A percentile compares a stretch with the other conserved stretches of the same genome.
Conservation (phyloP, 352 stramenopile species). For the Globisporangium canariense region DNA sequence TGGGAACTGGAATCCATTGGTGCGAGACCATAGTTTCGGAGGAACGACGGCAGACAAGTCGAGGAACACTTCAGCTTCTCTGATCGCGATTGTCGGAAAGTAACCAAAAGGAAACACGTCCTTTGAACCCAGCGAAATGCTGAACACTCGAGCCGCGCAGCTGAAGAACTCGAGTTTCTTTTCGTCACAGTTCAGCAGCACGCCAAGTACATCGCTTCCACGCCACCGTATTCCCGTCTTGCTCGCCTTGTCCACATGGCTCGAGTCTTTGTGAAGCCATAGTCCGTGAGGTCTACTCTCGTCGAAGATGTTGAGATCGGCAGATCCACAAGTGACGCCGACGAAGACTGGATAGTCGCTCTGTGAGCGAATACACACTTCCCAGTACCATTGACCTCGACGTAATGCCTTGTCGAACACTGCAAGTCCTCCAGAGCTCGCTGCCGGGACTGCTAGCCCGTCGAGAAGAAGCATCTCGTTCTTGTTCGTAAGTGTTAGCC, state of each 20-base stretch:
- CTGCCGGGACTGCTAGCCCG: not conserved
- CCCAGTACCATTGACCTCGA: conserved; percentile 80
- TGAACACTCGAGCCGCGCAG: conserved; percentile 29
- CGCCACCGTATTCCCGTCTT: conserved; percentile 31
- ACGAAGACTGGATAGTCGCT: conserved; percentile 66
- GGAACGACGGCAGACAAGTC: conserved; percentile 55
- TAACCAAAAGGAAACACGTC: conserved; percentile 25
- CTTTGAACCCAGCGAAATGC: conserved; percentile 24
- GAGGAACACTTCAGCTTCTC: conserved; percentile 59
- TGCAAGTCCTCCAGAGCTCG: conserved; percentile 38
- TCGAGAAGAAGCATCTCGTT: not conserved
- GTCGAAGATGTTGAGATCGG: conserved; percentile 56
- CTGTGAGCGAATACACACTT: conserved; percentile 55
- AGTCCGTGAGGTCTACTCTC: conserved; percentile 21
- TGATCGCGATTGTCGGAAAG: conserved; percentile 57
- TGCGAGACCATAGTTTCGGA: conserved; percentile 56
- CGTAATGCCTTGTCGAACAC: conserved; percentile 64
- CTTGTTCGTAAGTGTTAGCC: conserved; percentile 52
- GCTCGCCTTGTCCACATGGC: conserved; percentile 15
- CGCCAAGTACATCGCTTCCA: conserved; percentile 34
- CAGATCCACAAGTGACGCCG: conserved; percentile 44
- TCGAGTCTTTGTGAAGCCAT: conserved; percentile 37
- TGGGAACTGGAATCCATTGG: conserved; percentile 49
- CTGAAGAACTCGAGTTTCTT: conserved; percentile 65
- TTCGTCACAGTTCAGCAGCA: conserved; percentile 64